Evolutionary conservation across 2,329 filamentous ascomycete genomes (phyloP), one percentile per base, ranked within the genome.

Genomic region (Leptographium radiaticola): DNA sequence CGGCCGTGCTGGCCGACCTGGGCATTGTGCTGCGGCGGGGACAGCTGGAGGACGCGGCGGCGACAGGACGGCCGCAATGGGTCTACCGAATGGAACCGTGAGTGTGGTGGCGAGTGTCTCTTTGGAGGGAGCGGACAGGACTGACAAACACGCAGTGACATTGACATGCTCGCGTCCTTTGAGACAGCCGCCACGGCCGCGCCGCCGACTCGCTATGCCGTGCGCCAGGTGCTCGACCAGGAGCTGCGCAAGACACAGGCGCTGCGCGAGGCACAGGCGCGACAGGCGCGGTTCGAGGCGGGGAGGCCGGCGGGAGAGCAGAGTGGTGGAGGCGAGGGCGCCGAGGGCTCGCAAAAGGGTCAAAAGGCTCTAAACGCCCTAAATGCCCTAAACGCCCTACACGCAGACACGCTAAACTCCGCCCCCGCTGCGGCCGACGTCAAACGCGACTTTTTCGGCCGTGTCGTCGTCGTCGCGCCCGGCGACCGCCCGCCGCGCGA

Each of bases 81-180:
- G 84, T 95, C 10, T 97, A 95, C 68, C 82, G 93, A 52, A 90
- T 98, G 87, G 91, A 97, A 64, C 93, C 93, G 77, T 90, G 72
- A 76, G 85, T 83, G 20, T 9, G 12, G 34, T 9, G 34, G 12
- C 9, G 34, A 36, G 12, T 36, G 25, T 25, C 25, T 25, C 5
- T 25, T 25, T 25, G 2, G 34, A 36, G n/a, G n/a, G 2, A 36
- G 34, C 34, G 34, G 34, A 36, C 34, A 36, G 2, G 12, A 13
- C 34, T 36, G 34, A 36, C 34, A 13, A 6, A 34, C 33, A 34
- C 34, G 31, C 44, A 81, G 78, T 47, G 75, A 81, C 55, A 75
- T 98, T n/a, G 93, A 98, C 67, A 74, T 78, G 10, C 75, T 97
- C 0, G 76, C 85, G 1, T 77, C 78, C 0, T 97, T 87, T 61